Evolutionary conservation across 306 rosid species (phyloP).

Genomic region (Cicer cuneatum): DNA sequence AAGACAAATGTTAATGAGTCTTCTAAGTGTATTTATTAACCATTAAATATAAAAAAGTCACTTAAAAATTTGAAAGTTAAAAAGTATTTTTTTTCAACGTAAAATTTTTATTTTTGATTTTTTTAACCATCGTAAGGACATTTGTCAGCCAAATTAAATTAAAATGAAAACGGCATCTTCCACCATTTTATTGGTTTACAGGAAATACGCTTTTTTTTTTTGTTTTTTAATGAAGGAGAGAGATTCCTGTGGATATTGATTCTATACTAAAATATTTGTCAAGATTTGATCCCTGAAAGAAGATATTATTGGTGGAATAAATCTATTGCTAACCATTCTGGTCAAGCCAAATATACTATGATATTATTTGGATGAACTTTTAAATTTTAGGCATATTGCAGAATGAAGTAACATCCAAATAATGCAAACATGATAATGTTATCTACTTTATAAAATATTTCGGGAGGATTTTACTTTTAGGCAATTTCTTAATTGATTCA

Average conservation of each 20-base stretch:
- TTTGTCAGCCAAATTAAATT: too few species aligned
- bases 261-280: not conserved
- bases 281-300: conserved; percentile 18
- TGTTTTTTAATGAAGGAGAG: not conserved
- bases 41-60: too few species aligned
- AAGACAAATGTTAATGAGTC: too few species aligned
- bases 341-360: not conserved
- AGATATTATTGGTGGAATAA: conserved; percentile 25
- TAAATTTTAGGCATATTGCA: not conserved
- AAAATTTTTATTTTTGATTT: too few species aligned
- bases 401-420: not conserved
- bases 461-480: not conserved
- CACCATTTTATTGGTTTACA: not conserved
- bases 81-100: too few species aligned
- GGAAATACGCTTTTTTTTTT: conserved; percentile 14
- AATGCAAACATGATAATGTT: not conserved
- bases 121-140: too few species aligned
- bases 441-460: not conserved
- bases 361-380: not conserved
- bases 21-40: too few species aligned
- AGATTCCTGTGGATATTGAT: not conserved
- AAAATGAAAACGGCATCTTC: not conserved
- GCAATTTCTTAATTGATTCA: too few species aligned
- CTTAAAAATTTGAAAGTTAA: too few species aligned
- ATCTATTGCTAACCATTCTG: conserved; percentile 5